Percentiles rank a stretch among this genome's conserved stretches.
phyloP scores from a whole-genome alignment of 129 eudicot genomes.

The Smallanthus sonchifolius region DNA sequence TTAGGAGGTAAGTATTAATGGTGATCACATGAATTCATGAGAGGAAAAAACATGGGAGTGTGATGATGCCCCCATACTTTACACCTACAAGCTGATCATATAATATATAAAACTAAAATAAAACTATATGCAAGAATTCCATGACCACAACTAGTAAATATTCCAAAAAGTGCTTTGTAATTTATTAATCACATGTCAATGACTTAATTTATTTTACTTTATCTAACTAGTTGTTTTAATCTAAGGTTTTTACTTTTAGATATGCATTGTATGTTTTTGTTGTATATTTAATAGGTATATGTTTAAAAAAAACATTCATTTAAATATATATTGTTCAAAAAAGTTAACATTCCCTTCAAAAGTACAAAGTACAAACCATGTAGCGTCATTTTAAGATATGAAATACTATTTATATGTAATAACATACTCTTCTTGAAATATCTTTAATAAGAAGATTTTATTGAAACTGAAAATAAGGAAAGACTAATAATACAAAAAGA shows the following conservation, averaged over 20 bases:
- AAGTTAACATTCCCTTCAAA: neutral
- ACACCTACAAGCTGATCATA: constrained; percentile 19
- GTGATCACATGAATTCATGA: constrained; percentile 56
- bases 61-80: constrained; percentile 50
- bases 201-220: neutral
- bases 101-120: neutral
- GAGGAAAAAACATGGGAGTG: constrained; percentile 39
- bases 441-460: neutral
- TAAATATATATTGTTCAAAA: neutral
- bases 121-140: constrained; percentile 26
- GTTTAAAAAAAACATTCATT: neutral
- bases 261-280: neutral
- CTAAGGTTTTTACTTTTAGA: neutral
- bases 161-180: constrained; percentile 16
- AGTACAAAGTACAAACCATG: neutral
- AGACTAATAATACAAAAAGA: neutral
- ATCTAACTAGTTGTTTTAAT: neutral
- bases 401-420: neutral
- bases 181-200: constrained; percentile 24
- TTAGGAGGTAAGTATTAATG: constrained; percentile 45
- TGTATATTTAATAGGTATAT: neutral
- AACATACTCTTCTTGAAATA: neutral
- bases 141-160: constrained; percentile 26
- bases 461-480: neutral
- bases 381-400: neutral